Evolutionary conservation across 1,284 basidiomycete genomes (phyloP), one percentile per base, ranked within the genome.

Genomic region (Pisolithus thermaeus): DNA sequence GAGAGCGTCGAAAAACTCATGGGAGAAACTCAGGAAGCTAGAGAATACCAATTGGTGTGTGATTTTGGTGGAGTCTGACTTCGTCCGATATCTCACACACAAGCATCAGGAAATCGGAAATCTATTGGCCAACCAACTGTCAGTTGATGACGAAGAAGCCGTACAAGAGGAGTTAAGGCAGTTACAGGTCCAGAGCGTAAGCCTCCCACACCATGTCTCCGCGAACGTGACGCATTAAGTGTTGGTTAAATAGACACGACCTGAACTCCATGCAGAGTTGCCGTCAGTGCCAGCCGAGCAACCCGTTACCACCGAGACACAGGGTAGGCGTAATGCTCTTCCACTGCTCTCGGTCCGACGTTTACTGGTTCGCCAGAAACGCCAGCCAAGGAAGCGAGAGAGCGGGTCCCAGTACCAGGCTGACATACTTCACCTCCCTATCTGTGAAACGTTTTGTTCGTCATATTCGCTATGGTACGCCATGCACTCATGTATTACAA

Each of bases 1-100:
- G 93, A 97, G 64, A 87, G 78, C 54, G 94, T 98, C n/a, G 96
- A 98, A 75, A 87, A 81, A 63, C 72, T 99, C 47, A 79, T 99
- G 73, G 91, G 90, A 56, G 90, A 96, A 70, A 96, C 95, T 1
- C 81, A 84, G 3, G 96, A 98, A 64, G 96, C 92, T 1, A 79
- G 90, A 57, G 92, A 86, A 54, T 97, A 98, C 69, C 94, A 99
- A 68, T 73, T 78, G 64, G 94, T 94, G 56, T 48, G 84, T 35
- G 9, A 4, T 14, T 12, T 39, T 42, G 25, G 50, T 20, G 23
- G 12, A 27, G n/a, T 52, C 52, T 46, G 23, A 44, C 7, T 56
- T 37, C 39, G 51, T 37, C 49, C 47, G 51, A 39, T 43, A 46
- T 38, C 22, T 28, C 18, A 43, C 11, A 12, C 6, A 27, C 27